phyloP scores from a whole-genome alignment of 495 filamentous ascomycete species.

The Penicillium coffeae region DNA sequence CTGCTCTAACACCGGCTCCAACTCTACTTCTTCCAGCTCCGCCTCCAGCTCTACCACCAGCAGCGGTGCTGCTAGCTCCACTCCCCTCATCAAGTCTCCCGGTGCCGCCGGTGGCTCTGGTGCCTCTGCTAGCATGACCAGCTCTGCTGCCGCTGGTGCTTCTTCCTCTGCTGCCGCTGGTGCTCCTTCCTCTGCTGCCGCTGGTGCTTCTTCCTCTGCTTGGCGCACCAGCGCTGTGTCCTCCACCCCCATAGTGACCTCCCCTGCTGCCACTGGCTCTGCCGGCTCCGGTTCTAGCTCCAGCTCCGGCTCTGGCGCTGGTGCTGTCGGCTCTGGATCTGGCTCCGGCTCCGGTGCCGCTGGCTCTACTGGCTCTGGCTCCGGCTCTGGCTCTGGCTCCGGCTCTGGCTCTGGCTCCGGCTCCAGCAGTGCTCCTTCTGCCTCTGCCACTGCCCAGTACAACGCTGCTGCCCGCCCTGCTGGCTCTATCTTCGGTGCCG shows the following conservation, averaged over 20 bases:
- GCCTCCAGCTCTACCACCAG: constrained; percentile 8
- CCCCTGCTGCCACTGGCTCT: constrained; percentile 11
- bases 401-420: constrained; percentile 15
- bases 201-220: constrained; percentile 6
- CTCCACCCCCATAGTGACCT: constrained; percentile 5
- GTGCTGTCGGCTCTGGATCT: constrained; percentile 17
- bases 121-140: constrained; percentile 12
- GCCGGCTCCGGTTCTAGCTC: constrained; percentile 27
- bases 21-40: constrained; percentile 16
- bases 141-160: constrained; percentile 10
- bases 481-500: constrained; percentile 29
- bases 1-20: constrained; percentile 41
- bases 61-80: constrained; percentile 6
- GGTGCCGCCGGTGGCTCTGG: constrained; percentile 14
- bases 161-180: constrained; percentile 18
- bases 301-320: constrained; percentile 13
- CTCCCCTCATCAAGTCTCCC: constrained; percentile 4
- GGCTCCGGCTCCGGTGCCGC: constrained; percentile 14
- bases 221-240: constrained; percentile 1
- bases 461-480: constrained; percentile 27
- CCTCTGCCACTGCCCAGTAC: constrained; percentile 18
- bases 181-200: constrained; percentile 6
- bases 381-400: constrained; percentile 24
- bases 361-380: constrained; percentile 14
- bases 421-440: constrained; percentile 2